Evolutionary conservation across 2,329 filamentous ascomycete species (phyloP).

Genomic region (Fusarium sp.): DNA sequence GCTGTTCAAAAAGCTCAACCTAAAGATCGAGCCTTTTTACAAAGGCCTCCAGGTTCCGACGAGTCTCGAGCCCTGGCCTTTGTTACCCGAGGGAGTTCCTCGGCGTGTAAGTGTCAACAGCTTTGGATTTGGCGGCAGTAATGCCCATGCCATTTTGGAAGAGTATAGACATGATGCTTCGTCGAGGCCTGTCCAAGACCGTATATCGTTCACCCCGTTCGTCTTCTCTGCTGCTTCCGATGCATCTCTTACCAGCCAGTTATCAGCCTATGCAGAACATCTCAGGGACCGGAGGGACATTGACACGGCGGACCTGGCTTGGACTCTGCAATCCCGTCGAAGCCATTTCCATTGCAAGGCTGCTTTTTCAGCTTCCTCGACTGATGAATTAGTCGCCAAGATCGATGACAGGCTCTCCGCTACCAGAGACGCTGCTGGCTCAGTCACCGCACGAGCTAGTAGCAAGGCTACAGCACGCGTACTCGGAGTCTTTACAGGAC

Average conservation of each 20-base stretch:
- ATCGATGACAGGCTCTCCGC: too few relatives aligned
- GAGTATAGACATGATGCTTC: too few relatives aligned
- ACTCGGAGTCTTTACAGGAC: constrained; percentile 8
- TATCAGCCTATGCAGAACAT: too few relatives aligned
- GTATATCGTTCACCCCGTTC: neutral
- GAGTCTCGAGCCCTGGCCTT: constrained; percentile 2
- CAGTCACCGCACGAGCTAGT: too few relatives aligned
- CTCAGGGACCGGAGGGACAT: neutral
- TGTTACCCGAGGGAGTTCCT: neutral
- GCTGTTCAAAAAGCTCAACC: constrained; percentile 7
- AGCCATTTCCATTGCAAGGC: too few relatives aligned
- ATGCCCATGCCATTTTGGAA: constrained; percentile 18
- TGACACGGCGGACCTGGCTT: neutral
- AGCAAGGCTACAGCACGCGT: too few relatives aligned
- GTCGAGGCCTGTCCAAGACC: neutral
- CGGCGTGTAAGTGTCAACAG: neutral
- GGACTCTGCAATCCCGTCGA: neutral
- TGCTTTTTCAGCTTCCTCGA: too few relatives aligned
- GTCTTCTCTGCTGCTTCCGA: constrained; percentile 51
- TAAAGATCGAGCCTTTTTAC: constrained; percentile 3
- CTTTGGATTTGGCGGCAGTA: constrained; percentile 22
- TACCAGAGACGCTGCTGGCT: too few relatives aligned
- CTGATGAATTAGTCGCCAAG: too few relatives aligned
- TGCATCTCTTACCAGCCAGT: constrained; percentile 48
- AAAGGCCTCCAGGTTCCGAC: neutral